Evolutionary conservation across 169 alveolate species (phyloP).

Genomic region (Prorocentrum cordatum): DNA sequence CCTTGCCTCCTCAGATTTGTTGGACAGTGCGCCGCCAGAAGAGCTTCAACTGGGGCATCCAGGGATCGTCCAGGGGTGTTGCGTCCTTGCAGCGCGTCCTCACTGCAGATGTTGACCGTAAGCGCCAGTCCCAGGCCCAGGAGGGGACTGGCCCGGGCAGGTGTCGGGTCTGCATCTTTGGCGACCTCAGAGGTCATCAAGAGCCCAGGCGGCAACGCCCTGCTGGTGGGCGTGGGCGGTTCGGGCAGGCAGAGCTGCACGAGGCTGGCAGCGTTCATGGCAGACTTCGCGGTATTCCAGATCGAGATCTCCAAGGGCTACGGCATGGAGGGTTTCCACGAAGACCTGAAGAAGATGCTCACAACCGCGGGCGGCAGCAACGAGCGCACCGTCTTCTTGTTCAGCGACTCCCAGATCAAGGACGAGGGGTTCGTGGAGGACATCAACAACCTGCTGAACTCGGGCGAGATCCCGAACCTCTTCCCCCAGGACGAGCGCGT

Average conservation of each 20-base stretch:
- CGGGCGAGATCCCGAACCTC: constrained; percentile 76
- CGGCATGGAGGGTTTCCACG: constrained; percentile 83
- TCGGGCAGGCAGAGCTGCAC: constrained; percentile 81
- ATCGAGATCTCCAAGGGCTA: constrained; percentile 86
- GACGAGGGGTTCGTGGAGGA: constrained; percentile 76
- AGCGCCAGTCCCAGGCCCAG: no score
- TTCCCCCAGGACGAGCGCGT: constrained; percentile 74
- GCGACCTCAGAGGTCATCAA: no score
- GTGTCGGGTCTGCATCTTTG: no score
- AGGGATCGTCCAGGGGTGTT: no score
- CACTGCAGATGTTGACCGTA: no score
- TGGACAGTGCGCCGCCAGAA: no score
- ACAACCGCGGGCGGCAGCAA: constrained; percentile 81
- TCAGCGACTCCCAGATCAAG: constrained; percentile 82
- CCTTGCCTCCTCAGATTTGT: no score
- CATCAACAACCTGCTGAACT: constrained; percentile 75
- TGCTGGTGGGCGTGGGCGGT: constrained; percentile 92
- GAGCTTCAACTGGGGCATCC: no score
- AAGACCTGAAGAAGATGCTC: constrained; percentile 78
- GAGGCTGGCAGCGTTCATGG: constrained; percentile 74
- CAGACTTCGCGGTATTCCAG: constrained; percentile 81
- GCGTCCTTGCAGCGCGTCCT: no score
- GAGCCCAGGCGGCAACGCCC: constrained; percentile 87
- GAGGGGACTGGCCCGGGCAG: no score
- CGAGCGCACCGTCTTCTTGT: constrained; percentile 83